phyloP scores from a whole-genome alignment of 1,284 basidiomycete species.

The Phellopilus nigrolimitatus region DNA sequence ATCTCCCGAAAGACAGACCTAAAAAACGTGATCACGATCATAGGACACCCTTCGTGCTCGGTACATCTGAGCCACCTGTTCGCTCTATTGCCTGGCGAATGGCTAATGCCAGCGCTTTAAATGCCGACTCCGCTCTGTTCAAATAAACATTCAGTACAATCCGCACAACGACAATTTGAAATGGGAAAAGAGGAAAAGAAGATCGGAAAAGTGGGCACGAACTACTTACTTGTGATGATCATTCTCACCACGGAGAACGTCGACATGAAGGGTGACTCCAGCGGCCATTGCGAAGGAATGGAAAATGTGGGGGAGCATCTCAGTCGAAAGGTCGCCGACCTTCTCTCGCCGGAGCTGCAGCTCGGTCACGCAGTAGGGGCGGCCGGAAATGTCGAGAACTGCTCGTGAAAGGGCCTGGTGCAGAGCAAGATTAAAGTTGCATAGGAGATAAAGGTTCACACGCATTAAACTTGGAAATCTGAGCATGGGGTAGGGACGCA shows the following conservation, averaged over 20 bases:
- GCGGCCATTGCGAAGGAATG: slow-evolving; percentile 91
- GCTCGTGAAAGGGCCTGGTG: slow-evolving; percentile 84
- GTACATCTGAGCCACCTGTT: slow-evolving; percentile 89
- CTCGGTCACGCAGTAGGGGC: slow-evolving; percentile 93
- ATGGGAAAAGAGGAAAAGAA: slow-evolving; percentile 14
- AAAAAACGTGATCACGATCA: slow-evolving; percentile 28
- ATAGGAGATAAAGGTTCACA: slow-evolving; percentile 9
- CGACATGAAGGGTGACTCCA: slow-evolving; percentile 89
- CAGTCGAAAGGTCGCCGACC: slow-evolving; percentile 92
- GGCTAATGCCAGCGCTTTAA: slow-evolving; percentile 95
- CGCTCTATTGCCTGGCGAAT: slow-evolving; percentile 90
- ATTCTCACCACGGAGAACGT: slow-evolving; percentile 91
- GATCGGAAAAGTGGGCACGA: too few species aligned
- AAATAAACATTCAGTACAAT: too few species aligned
- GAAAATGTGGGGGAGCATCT: slow-evolving; percentile 97
- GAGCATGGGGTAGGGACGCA: slow-evolving; percentile 33
- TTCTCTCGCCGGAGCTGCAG: slow-evolving; percentile 92
- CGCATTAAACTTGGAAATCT: too few species aligned
- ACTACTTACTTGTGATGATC: slow-evolving; percentile 95
- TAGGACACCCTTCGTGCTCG: slow-evolving; percentile 95
- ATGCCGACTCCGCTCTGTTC: slow-evolving; percentile 89
- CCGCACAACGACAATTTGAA: background rate
- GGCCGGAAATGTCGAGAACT: slow-evolving; percentile 96
- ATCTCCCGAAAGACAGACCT: background rate
- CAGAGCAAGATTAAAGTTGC: background rate